phyloP scores from a whole-genome alignment of 306 rosid species.

The Rosa chinensis region DNA sequence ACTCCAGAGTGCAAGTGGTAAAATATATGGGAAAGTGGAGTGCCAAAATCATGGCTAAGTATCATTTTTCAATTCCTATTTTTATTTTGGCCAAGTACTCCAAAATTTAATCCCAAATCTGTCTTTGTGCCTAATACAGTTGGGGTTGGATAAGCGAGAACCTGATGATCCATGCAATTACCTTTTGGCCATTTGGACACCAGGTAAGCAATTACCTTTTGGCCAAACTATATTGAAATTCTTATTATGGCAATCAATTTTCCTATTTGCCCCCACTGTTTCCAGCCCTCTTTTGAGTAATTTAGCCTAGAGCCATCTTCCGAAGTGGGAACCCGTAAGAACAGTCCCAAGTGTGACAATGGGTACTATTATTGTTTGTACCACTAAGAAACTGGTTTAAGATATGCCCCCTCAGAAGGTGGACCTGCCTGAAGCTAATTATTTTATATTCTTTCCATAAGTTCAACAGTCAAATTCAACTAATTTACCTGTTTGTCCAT shows the following conservation, averaged over 20 bases:
- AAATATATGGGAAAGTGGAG: background rate
- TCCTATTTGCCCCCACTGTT: background rate
- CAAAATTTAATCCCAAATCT: constrained; percentile 15
- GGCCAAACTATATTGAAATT: constrained; percentile 43
- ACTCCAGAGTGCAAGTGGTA: too few relatives aligned
- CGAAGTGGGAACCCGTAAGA: constrained; percentile 1
- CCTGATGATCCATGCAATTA: constrained; percentile 91
- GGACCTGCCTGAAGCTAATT: background rate
- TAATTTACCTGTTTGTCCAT: constrained; percentile 29
- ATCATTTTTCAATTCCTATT: background rate
- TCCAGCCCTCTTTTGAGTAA: background rate
- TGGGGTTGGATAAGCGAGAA: constrained; percentile 79
- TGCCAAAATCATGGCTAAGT: background rate
- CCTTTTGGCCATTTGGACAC: constrained; percentile 98
- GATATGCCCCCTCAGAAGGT: background rate
- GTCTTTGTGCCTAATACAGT: constrained; percentile 33
- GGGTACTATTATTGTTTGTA: background rate
- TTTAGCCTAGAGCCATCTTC: background rate
- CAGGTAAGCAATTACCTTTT: constrained; percentile 88
- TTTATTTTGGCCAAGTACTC: background rate
- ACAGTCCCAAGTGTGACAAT: background rate
- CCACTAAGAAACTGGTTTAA: constrained; percentile 5
- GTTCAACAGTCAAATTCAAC: constrained; percentile 27
- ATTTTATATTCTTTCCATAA: constrained; percentile 15
- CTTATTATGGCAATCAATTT: constrained; percentile 3